Percentiles rank a stretch among this genome's conserved stretches.
Conservation (phyloP, 257 asterid genomes). For the Scutellaria galericulata region DNA sequence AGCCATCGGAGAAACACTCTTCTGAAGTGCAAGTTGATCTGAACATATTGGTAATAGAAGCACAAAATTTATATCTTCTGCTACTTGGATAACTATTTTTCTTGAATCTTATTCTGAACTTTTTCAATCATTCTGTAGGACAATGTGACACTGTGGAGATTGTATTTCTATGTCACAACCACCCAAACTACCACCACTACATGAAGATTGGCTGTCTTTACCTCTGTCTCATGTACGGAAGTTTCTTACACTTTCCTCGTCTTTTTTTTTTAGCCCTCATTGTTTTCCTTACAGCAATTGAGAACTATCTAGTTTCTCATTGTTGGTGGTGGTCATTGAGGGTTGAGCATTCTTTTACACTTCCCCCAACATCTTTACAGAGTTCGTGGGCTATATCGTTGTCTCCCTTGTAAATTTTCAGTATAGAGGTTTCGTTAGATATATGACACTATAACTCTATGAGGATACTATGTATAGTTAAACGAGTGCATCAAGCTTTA, state of each 20-base stretch:
- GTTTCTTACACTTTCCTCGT: not conserved
- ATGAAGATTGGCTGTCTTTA: not conserved
- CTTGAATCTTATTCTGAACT: not conserved
- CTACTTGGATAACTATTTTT: not conserved
- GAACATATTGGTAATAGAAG: conserved; percentile 58
- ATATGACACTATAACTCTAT: not conserved
- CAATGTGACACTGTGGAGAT: conserved; percentile 67
- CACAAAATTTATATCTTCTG: not conserved
- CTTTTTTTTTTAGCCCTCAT: not conserved
- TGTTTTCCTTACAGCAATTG: not conserved
- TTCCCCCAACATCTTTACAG: not conserved
- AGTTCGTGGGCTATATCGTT: not conserved
- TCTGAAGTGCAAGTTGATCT: conserved; percentile 57
- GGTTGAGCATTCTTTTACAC: not conserved
- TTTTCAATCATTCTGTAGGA: conserved; percentile 50
- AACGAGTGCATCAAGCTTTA: not conserved
- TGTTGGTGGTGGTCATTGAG: not conserved
- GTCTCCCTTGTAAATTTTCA: not conserved
- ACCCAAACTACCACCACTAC: conserved; percentile 41
- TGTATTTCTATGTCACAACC: conserved; percentile 57
- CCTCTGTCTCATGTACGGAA: not conserved
- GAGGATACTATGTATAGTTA: conserved; percentile 23
- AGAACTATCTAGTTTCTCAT: not conserved
- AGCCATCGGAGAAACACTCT: conserved; percentile 35
- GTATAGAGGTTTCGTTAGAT: not conserved